Evolutionary conservation across 306 rosid species (phyloP).

Genomic region (Lithocarpus polystachyus): DNA sequence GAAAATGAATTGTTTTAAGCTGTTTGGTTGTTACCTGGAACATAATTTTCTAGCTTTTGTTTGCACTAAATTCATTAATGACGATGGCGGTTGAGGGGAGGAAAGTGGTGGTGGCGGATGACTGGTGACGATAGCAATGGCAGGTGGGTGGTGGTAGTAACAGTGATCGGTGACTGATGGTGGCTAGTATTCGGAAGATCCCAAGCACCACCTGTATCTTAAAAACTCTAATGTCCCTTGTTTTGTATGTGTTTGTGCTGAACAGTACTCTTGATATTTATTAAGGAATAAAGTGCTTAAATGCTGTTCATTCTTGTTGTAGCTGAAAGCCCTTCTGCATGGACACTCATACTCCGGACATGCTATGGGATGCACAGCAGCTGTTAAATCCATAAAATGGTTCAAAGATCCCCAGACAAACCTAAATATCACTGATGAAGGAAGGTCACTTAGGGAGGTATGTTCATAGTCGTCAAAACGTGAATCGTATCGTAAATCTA

Average conservation of each 20-base stretch:
- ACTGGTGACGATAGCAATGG: too few species aligned
- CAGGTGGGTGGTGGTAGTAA: too few species aligned
- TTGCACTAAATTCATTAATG: too few species aligned
- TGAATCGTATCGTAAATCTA: too few species aligned
- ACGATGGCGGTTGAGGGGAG: too few species aligned
- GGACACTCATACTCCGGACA: slow-evolving; percentile 95
- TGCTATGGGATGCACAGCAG: slow-evolving; percentile 93
- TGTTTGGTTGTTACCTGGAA: too few species aligned
- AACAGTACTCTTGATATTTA: slow-evolving; percentile 20
- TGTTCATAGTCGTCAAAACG: too few species aligned
- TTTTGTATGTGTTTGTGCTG: slow-evolving; percentile 12
- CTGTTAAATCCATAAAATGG: slow-evolving; percentile 82
- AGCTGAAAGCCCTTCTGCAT: slow-evolving; percentile 91
- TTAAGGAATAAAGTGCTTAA: slow-evolving; percentile 21
- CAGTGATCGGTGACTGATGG: background rate
- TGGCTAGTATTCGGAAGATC: slow-evolving; percentile 10
- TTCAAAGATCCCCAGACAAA: slow-evolving; percentile 78
- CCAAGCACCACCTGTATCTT: background rate
- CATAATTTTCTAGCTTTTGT: too few species aligned
- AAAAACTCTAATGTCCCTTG: slow-evolving; percentile 11
- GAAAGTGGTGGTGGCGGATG: too few species aligned
- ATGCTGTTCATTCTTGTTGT: slow-evolving; percentile 32
- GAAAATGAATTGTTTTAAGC: too few species aligned
- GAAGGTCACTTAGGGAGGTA: slow-evolving; percentile 70
- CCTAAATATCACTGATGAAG: slow-evolving; percentile 55